These are phyloP conservation scores for Rosa chinensis DNA, from an alignment of 306 rosid species.

Conservation along the genomic window DNA sequence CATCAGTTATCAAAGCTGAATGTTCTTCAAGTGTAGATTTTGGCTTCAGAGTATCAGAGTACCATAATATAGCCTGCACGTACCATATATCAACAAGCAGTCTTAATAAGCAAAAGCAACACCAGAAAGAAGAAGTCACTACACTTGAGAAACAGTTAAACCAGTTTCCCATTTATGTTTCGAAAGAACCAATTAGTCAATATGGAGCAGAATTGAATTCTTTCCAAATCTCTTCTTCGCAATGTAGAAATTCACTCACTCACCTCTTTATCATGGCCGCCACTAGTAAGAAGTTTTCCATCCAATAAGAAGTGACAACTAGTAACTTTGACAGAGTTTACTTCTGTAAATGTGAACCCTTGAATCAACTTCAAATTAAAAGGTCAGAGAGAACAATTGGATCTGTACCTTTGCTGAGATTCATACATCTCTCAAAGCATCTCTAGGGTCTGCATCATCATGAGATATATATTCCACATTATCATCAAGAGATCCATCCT, in stretches of 20 bases:
- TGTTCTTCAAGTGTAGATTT: conserved; percentile 86
- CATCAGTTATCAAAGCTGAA: conserved; percentile 78
- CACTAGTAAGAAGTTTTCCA: conserved; percentile 94
- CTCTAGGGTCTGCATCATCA: conserved; percentile 94
- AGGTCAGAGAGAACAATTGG: neutral
- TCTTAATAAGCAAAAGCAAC: neutral
- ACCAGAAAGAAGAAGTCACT: neutral
- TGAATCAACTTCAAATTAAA: conserved; percentile 33
- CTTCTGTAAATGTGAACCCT: conserved; percentile 82
- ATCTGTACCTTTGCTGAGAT: conserved; percentile 89
- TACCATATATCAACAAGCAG: conserved; percentile 20
- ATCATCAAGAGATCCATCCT: conserved; percentile 94
- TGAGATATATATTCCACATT: conserved; percentile 97
- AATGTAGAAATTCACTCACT: conserved; percentile 17
- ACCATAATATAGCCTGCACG: conserved; percentile 87
- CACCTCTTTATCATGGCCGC: conserved; percentile 81
- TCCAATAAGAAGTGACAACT: conserved; percentile 72
- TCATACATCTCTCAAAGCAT: conserved; percentile 87
- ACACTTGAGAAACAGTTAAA: conserved; percentile 14
- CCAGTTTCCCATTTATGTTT: conserved; percentile 22
- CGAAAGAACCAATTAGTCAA: conserved; percentile 7
- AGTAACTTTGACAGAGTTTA: conserved; percentile 12
- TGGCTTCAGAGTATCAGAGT: conserved; percentile 67
- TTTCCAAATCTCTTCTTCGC: neutral
- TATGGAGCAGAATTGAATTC: neutral